phyloP scores from a whole-genome alignment of 768 basidiomycete species.

The Leccinum boreale region DNA sequence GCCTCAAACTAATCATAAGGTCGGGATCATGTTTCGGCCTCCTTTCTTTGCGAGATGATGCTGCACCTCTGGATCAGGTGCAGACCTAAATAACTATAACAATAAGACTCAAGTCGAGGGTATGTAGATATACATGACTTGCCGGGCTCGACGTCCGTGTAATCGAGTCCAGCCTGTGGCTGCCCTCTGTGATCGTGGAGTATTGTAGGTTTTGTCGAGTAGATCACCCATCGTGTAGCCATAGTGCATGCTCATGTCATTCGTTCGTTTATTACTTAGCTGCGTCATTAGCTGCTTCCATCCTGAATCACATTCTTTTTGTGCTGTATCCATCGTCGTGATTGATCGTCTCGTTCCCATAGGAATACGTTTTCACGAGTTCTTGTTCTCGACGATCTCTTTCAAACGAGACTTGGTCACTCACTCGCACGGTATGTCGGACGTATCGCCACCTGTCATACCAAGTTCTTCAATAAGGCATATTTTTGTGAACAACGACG shows the following conservation, averaged over 20 bases:
- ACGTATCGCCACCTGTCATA: neutral
- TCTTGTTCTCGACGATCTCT: neutral
- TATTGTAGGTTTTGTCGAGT: neutral
- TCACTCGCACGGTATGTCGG: neutral
- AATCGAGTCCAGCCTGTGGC: slow-evolving; percentile 5
- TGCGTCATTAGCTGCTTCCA: neutral
- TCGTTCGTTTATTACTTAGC: neutral
- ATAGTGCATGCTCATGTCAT: neutral
- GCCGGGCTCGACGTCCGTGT: slow-evolving; percentile 4
- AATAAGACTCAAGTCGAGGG: neutral
- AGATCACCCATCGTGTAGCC: slow-evolving; percentile 5
- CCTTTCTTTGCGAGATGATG: neutral
- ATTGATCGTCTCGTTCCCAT: neutral
- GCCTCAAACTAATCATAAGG: slow-evolving; percentile 7
- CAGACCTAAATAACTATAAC: neutral
- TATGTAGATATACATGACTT: neutral
- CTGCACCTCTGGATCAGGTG: slow-evolving; percentile 9
- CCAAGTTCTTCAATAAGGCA: neutral
- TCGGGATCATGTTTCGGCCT: no score
- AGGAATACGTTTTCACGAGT: neutral
- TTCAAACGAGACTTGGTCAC: neutral
- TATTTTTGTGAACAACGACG: no score
- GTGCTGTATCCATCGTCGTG: neutral
- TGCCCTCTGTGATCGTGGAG: neutral
- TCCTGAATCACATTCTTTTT: neutral